Conservation (phyloP, 352 stramenopile species). For the Aphanomyces stellatus region DNA sequence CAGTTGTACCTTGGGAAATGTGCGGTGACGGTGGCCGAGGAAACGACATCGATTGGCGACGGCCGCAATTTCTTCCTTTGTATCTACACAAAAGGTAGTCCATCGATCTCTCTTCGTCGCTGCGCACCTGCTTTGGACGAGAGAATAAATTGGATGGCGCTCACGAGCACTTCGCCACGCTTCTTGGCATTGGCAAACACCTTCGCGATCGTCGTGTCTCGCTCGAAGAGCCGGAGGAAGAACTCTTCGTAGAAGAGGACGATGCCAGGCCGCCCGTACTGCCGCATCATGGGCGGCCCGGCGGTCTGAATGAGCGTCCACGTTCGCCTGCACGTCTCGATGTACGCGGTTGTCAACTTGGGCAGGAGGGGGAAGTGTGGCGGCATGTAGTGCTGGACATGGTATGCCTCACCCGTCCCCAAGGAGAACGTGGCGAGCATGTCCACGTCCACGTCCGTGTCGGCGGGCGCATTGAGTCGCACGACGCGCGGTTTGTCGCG, state of each 20-base stretch:
- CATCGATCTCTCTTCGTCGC: not conserved
- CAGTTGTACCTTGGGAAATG: not conserved
- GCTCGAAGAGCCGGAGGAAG: conserved; percentile 10
- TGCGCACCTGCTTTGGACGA: not conserved
- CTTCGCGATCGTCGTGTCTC: not conserved
- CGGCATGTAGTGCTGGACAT: conserved; percentile 15
- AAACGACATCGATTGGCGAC: not conserved
- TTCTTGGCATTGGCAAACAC: conserved; percentile 11
- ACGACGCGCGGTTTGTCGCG: not conserved
- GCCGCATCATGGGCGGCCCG: not conserved
- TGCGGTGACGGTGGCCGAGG: conserved; percentile 8
- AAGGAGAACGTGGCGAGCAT: not conserved
- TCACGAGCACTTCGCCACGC: conserved; percentile 5
- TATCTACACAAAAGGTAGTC: not conserved
- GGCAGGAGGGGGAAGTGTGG: conserved; percentile 11
- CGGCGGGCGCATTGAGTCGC: not conserved
- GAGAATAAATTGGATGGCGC: conserved; percentile 6
- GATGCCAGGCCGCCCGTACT: conserved; percentile 9
- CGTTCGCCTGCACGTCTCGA: conserved; percentile 2
- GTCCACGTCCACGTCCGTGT: conserved; percentile 1
- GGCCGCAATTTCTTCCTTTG: not conserved
- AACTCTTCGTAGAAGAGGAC: conserved; percentile 17
- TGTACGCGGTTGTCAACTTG: not conserved
- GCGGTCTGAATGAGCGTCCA: conserved; percentile 10
- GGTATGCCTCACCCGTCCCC: not conserved